Base-by-base conservation (phyloP, 2,329 filamentous ascomycete genomes). In the Cordyceps javanica region DNA sequence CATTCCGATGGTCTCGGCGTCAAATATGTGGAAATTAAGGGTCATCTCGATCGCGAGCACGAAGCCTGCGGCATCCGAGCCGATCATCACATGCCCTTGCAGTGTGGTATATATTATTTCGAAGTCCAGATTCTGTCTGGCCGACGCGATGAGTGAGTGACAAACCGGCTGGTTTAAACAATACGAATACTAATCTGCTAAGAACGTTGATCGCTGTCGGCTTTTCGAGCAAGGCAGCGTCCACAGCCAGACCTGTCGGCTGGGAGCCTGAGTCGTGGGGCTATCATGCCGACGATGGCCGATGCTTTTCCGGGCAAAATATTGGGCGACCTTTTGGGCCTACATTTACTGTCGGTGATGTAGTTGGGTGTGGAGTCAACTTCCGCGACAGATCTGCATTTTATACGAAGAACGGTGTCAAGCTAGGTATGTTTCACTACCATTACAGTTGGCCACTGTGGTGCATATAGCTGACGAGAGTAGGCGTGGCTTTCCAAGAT, bases 61-160 rank as follows among this genome's bases (percentile, higher is more conserved):
- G 94, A 97, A 69, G 90, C 91, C 19, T 91, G 86, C 36, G 84
- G 90, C 13, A 85, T 96, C 59, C 85, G 94, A 57, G 84, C 92
- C 28, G 89, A 99, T 70, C 80, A 91, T 69, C 83, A 86, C 50
- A 97, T 97, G 85, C 91, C 94, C 4, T 80, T 85, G 36, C 88
- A 96, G 67, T 94, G 90, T 63, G 94, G 94, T 2, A 87, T 99
- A 60, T 99, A 96, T 72, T 99, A 99, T 70, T 99, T 86, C 68
- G 94, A 99, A 69, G 79, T 88, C 25, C 73, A 73, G 16, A 75
- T 85, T 49, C 59, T 81, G 26, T 73, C 75, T 16, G 77, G 74
- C 54, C 81, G 78, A 66, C 72, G 74, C 61, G 79, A 82, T 44
- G 82, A 84, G 80, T 84, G 74, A 32, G 30, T 32, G 11, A 32